Conservation (phyloP, 805 yeast genomes). For the Metschnikowia reukaufii region DNA sequence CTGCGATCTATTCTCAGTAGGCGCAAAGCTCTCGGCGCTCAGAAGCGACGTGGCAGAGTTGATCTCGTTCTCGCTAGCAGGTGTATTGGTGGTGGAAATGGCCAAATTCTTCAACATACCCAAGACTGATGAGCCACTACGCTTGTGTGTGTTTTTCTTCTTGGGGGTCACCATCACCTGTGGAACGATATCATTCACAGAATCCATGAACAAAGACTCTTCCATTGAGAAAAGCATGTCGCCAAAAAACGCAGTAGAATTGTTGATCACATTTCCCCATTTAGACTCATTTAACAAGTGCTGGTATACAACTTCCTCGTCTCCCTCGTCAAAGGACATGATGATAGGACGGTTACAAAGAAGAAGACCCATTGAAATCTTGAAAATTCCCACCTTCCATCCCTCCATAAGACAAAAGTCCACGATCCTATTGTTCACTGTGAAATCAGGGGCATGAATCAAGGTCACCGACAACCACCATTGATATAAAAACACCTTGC, state of each 20-base stretch:
- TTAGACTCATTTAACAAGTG: conserved; percentile 44
- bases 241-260: conserved; percentile 40
- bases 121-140: conserved; percentile 25
- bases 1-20: conserved; percentile 20
- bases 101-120: conserved; percentile 33
- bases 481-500: conserved; percentile 53
- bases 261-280: conserved; percentile 43
- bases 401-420: conserved; percentile 55
- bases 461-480: conserved; percentile 66
- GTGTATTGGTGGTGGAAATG: conserved; percentile 16
- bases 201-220: conserved; percentile 26
- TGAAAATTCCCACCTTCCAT: conserved; percentile 51
- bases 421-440: conserved; percentile 48
- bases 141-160: conserved; percentile 9
- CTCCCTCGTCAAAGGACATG: conserved; percentile 31
- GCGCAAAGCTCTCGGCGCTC: conserved; percentile 9
- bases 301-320: conserved; percentile 45
- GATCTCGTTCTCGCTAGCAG: conserved; percentile 13
- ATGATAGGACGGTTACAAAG: conserved; percentile 47
- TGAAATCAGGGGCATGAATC: conserved; percentile 56
- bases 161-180: conserved; percentile 7
- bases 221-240: conserved; percentile 38
- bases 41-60: conserved; percentile 8
- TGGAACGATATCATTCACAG: background rate
- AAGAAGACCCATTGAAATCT: conserved; percentile 54